A percentile compares a stretch with the other conserved stretches of the same genome.
phyloP scores from a whole-genome alignment of 345 rosid species.

The Heritiera fomes region DNA sequence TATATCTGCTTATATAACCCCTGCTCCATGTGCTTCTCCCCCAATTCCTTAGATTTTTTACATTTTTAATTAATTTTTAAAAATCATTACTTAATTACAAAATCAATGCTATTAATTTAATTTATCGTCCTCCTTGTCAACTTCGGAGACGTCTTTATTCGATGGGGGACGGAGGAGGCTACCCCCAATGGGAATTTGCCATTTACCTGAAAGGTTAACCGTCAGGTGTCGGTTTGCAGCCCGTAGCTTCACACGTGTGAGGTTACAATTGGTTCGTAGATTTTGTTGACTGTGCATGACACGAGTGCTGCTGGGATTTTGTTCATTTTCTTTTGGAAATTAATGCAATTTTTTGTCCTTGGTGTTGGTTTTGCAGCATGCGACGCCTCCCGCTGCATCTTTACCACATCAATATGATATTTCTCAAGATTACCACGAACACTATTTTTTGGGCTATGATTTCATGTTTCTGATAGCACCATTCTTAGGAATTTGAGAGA shows the following conservation, averaged over 20 bases:
- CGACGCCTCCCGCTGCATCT: not conserved
- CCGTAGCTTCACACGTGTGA: conserved; percentile 20
- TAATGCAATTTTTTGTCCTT: not conserved
- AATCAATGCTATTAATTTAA: not conserved
- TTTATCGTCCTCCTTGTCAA: conserved; percentile 12
- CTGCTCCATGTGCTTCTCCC: conserved; percentile 5
- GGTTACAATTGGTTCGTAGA: not conserved
- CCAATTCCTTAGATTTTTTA: not conserved
- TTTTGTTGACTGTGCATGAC: not conserved
- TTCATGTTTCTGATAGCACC: not conserved
- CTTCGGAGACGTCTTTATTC: conserved; percentile 26
- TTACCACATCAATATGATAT: not conserved
- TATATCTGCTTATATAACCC: conserved; percentile 45
- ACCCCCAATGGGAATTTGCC: conserved; percentile 21
- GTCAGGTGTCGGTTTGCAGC: conserved; percentile 4
- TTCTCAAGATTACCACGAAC: not conserved
- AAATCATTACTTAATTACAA: not conserved
- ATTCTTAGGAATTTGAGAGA: not conserved
- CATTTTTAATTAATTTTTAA: not conserved
- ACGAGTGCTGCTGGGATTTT: no score
- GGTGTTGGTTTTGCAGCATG: not conserved
- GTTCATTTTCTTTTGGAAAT: conserved; percentile 12
- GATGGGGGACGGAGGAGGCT: not conserved
- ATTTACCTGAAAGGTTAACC: not conserved
- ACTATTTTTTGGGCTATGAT: not conserved